Conservation (phyloP, 306 rosid species). For the Cyclanthera cordifolia region DNA sequence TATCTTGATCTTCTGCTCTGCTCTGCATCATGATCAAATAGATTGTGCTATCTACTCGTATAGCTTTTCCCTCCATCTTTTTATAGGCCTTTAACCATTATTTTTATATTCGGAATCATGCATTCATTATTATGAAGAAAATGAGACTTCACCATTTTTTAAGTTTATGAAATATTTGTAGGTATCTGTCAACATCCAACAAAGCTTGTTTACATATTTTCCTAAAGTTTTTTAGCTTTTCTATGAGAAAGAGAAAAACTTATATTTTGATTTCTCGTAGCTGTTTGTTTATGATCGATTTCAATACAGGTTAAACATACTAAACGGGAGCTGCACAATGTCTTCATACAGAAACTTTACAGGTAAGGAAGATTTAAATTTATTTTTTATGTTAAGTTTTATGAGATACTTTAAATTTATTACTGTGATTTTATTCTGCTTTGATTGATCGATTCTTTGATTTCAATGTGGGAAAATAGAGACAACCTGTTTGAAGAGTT, state of each 20-base stretch:
- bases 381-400: not conserved
- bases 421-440: not conserved
- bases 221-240: not conserved
- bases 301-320: conserved; percentile 29
- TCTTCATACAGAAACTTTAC: conserved; percentile 28
- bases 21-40: too few relatives aligned
- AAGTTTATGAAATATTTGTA: not conserved
- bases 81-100: not conserved
- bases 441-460: not conserved
- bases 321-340: conserved; percentile 22
- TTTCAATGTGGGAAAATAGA: conserved; percentile 14
- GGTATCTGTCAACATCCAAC: not conserved
- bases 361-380: conserved; percentile 15
- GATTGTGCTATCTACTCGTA: too few relatives aligned
- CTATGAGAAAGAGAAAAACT: too few relatives aligned
- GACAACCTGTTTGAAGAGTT: conserved; percentile 31
- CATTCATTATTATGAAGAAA: not conserved
- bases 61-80: too few relatives aligned
- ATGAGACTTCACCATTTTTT: not conserved
- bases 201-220: not conserved
- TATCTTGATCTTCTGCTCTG: too few relatives aligned
- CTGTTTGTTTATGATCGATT: conserved; percentile 5
- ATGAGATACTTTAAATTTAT: too few relatives aligned
- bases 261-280: not conserved
- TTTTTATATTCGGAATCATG: not conserved